Conservation (phyloP, 108 stramenopile genomes). For the Licmophora abbreviata region DNA sequence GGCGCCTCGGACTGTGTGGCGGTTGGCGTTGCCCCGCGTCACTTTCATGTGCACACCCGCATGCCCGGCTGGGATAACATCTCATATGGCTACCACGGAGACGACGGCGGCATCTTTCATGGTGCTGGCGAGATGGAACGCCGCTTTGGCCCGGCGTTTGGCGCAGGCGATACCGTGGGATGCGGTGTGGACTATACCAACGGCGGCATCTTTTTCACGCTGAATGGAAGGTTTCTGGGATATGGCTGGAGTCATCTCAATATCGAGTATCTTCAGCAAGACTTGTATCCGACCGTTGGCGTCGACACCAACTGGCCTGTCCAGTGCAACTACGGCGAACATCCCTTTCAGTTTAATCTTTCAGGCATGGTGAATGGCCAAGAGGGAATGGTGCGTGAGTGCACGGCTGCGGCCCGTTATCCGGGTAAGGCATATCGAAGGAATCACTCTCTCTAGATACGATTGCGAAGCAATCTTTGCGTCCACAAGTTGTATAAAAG, state of each 20-base stretch:
- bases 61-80: conserved; percentile 84
- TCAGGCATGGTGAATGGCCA: conserved; percentile 2
- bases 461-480: too few relatives aligned
- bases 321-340: conserved; percentile 52
- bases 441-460: too few relatives aligned
- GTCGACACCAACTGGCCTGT: conserved; percentile 60
- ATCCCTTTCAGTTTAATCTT: conserved; percentile 62
- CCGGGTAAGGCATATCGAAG: too few relatives aligned
- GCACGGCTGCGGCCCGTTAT: too few relatives aligned
- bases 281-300: conserved; percentile 74
- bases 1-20: conserved; percentile 53
- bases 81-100: conserved; percentile 75
- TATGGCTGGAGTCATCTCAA: conserved; percentile 47
- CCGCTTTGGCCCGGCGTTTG: conserved; percentile 60
- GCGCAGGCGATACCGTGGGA: conserved; percentile 77
- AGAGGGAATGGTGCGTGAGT: background rate
- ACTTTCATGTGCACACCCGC: conserved; percentile 31
- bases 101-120: conserved; percentile 80
- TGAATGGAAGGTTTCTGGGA: conserved; percentile 81
- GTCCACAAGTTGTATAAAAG: too few relatives aligned
- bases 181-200: conserved; percentile 69
- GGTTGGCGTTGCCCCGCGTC: conserved; percentile 48
- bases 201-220: conserved; percentile 65
- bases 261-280: conserved; percentile 26
- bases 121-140: conserved; percentile 53